Evolutionary conservation across 78 protist genomes (phyloP).

Genomic region (Guillardia theta): DNA sequence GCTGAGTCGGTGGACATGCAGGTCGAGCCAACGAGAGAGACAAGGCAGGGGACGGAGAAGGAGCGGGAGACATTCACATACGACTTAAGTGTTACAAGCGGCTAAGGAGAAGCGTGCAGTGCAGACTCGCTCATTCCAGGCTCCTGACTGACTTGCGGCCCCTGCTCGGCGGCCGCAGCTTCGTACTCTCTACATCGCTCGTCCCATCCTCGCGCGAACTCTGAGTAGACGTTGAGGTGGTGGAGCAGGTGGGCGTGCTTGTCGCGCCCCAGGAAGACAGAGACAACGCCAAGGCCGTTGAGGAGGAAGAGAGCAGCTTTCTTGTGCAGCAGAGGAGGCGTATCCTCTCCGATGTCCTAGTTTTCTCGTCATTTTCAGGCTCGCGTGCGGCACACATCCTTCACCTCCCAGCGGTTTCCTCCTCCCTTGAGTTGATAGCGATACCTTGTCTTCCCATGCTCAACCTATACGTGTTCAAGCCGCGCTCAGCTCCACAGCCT

Average conservation of each 20-base stretch:
- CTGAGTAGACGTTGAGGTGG: background rate
- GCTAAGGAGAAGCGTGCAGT: too few species aligned
- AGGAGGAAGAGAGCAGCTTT: background rate
- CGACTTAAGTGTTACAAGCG: too few species aligned
- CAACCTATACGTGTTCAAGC: background rate
- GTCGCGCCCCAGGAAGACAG: background rate
- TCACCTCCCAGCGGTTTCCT: background rate
- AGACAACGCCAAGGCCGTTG: background rate
- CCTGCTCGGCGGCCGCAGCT: too few species aligned
- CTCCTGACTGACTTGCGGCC: too few species aligned
- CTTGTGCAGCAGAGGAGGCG: background rate
- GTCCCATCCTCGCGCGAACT: background rate
- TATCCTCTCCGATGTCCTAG: background rate
- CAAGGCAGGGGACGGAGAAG: too few species aligned
- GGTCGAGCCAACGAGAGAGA: too few species aligned
- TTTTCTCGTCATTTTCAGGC: too few species aligned
- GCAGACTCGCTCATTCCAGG: too few species aligned
- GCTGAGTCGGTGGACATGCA: too few species aligned
- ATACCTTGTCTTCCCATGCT: background rate
- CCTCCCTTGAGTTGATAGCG: background rate
- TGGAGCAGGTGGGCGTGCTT: constrained; percentile 17
- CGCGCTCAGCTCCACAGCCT: background rate
- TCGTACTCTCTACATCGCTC: too few species aligned
- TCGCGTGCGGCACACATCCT: background rate
- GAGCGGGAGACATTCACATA: too few species aligned